Evolutionary conservation across 2,329 filamentous ascomycete genomes (phyloP), one percentile per base, ranked within the genome.

Genomic region (Hyphodiscus sp.): DNA sequence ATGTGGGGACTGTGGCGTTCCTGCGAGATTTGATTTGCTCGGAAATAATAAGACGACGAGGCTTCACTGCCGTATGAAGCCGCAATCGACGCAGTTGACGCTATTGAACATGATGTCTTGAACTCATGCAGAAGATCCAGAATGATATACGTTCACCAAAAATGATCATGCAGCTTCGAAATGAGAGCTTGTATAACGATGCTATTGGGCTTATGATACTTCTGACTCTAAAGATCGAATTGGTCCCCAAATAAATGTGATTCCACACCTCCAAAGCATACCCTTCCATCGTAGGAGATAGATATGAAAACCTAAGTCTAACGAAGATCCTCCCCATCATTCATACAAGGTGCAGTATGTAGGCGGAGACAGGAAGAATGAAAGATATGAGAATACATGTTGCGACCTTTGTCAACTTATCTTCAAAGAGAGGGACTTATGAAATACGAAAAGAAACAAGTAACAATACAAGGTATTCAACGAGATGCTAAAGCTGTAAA

Each of bases 351-450:
- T 38, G 11, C 29, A 15, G 33, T 13, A 38, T 18, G 45, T 6
- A 8, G 23, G 38, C 13, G 41, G 45, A 18, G 43, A 52, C 10
- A 41, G 45, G 18, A 41, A 30, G 41, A 51, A 20, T 43, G 16
- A 41, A 29, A 45, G 29, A 43, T 41, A 41, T 16, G 43, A 45
- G 41, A 54, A 50, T 23, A 47, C 44, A 52, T 20, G 44, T 41
- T 47, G 44, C 50, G 50, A 52, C 50, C 20, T 47, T 44, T 47
- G 50, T 52, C 50, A 44, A 47, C 50, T 52, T 51, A 16, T 41
- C 29, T 16, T 29, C 11, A 20, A 45, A 30, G 41, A 20, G 20
- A 23, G 42, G 19, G 30, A 20, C 49, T 51, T 45, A 43, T 23
- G 29, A 20, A 18, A 45, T 45, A 2, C 16, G 16, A 5, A 38